phyloP scores from a whole-genome alignment of 306 rosid species.

The Quillaja saponaria region DNA sequence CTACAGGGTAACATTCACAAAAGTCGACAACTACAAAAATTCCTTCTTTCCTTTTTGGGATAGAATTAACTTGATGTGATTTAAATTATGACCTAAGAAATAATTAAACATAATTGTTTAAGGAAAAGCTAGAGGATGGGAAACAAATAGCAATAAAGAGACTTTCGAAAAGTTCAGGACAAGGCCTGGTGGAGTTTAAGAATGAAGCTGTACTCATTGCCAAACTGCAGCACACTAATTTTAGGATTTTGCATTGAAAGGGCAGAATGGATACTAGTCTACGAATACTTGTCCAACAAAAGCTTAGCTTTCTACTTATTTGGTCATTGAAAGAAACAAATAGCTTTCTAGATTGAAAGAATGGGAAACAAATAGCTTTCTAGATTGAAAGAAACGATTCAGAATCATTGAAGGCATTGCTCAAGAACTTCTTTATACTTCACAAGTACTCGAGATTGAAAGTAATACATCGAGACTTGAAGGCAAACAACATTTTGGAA shows the following conservation, averaged over 20 bases:
- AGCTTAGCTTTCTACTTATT: constrained; percentile 38
- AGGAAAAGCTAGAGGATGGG: constrained; percentile 27
- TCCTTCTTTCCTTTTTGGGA: no score
- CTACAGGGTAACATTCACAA: constrained; percentile 34
- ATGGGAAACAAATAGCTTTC: no score
- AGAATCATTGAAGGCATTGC: constrained; percentile 42
- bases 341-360: constrained; percentile 37
- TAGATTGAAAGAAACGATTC: constrained; percentile 36
- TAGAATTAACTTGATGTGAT: background rate
- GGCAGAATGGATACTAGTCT: constrained; percentile 32
- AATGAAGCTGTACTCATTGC: constrained; percentile 35
- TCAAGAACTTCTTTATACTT: constrained; percentile 39
- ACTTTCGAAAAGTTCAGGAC: constrained; percentile 31
- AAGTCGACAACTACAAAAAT: no score
- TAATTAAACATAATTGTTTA: no score
- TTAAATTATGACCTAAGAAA: background rate
- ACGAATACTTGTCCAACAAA: constrained; percentile 36
- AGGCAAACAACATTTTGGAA: constrained; percentile 43
- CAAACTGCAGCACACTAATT: constrained; percentile 38
- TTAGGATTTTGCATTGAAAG: constrained; percentile 29
- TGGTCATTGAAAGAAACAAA: no score
- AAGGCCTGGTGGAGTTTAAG: constrained; percentile 34
- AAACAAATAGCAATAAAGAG: constrained; percentile 30
- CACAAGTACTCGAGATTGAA: constrained; percentile 43
- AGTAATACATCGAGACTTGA: constrained; percentile 46